Base-by-base conservation (phyloP, 2,329 filamentous ascomycete genomes). In the Orbilia blumenaviensis region DNA sequence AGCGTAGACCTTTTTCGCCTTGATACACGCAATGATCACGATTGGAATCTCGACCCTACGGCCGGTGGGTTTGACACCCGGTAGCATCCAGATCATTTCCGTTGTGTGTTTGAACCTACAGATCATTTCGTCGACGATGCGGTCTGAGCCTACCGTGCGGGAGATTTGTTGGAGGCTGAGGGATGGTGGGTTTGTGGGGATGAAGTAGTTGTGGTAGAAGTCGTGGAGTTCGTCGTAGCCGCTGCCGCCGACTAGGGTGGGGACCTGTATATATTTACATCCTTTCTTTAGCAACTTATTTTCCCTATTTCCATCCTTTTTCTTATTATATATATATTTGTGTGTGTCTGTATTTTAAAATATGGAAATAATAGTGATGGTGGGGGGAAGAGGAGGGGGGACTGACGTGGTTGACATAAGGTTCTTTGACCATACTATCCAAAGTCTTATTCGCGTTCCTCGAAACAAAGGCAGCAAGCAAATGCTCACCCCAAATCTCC, bases 361-460 rank as follows among this genome's bases (percentile, higher is more conserved):
- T n/a, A n/a, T n/a, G n/a, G n/a, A n/a, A n/a, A n/a, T n/a, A n/a
- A n/a, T n/a, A n/a, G n/a, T n/a, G n/a, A n/a, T n/a, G n/a, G n/a
- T n/a, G n/a, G n/a, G 25, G 44, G 12, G 21, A 38, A 9, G 29
- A 12, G 1, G 29, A 6, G 58, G 41, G 78, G 5, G 16, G 21
- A 62, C 54, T 29, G 7, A 75, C 71, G 41, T 75, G 90, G 80
- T 93, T 93, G 0, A 94, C 91, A 80, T 93, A 93, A 1, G 91
- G 91, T 81, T 92, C 88, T 54, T 89, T 85, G 1, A 93, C 90
- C 91, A 94, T 93, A 0, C 91, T 93, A n/a, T 85, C 86, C 91
- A 94, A 93, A 0, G 91, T 94, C 78, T 88, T 87, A 77, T 88
- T 88, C 0, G 92, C 90, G 1, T 88, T 88, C 9, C 90, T 86